Percentiles rank a stretch among this genome's conserved stretches.
phyloP scores from a whole-genome alignment of 2,329 filamentous ascomycete species.

The Tolypocladium nubicola region DNA sequence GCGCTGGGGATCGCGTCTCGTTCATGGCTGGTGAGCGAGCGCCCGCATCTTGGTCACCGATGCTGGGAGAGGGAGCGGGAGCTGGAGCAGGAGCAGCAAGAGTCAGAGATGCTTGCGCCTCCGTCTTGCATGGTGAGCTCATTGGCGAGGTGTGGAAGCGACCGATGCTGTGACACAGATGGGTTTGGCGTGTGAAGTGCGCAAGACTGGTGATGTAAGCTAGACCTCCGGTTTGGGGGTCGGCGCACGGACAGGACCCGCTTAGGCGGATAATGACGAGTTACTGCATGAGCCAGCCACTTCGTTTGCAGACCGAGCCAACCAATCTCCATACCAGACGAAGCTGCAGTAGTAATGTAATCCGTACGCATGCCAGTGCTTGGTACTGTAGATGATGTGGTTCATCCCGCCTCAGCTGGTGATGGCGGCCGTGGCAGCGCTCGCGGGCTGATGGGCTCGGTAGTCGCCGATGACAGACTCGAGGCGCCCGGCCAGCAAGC shows the following conservation, averaged over 20 bases:
- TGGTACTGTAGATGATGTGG: neutral
- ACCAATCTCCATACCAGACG: neutral
- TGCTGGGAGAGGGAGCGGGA: neutral
- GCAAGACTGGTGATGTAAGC: neutral
- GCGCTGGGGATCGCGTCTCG: conserved; percentile 7
- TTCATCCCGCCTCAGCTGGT: neutral
- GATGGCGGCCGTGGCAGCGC: neutral
- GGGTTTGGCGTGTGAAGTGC: neutral
- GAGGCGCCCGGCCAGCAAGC: conserved; percentile 68
- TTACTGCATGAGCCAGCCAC: neutral
- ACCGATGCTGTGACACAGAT: neutral
- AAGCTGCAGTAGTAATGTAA: neutral
- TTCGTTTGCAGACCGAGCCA: neutral
- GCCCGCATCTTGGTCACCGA: neutral
- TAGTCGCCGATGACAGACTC: conserved; percentile 56
- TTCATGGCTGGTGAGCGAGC: conserved; percentile 1
- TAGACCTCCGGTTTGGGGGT: neutral
- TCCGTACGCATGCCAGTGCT: neutral
- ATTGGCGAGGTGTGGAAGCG: neutral
- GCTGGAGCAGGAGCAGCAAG: neutral
- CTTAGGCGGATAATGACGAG: neutral
- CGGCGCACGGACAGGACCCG: neutral
- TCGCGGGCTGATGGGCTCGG: conserved; percentile 9
- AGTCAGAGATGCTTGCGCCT: neutral
- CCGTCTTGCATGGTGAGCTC: neutral